A percentile compares a stretch with the other conserved stretches of the same genome.
Evolutionary conservation across 768 basidiomycete species (phyloP).

Genomic region (Gloeopeniophorella convolvens): DNA sequence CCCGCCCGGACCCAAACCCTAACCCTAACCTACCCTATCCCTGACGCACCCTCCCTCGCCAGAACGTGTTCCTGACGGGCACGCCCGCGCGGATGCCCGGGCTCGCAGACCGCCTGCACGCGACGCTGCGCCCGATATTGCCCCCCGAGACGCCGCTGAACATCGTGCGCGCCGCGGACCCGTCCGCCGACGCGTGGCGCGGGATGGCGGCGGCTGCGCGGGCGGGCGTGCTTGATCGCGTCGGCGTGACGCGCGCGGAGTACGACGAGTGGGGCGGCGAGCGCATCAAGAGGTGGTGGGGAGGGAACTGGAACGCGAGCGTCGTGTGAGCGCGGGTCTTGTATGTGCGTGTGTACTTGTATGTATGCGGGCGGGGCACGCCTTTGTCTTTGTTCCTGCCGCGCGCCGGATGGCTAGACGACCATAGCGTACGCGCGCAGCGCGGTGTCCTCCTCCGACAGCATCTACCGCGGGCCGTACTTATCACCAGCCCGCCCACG

Average conservation of each 20-base stretch:
- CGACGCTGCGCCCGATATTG: constrained; percentile 74
- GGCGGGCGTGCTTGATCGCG: constrained; percentile 45
- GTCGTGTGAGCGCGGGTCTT: not conserved
- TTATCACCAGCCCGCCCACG: too few relatives aligned
- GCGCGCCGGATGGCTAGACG: too few relatives aligned
- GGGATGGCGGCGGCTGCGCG: constrained; percentile 81
- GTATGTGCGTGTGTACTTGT: too few relatives aligned
- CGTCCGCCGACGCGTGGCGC: constrained; percentile 75
- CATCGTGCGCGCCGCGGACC: constrained; percentile 58
- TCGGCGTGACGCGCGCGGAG: constrained; percentile 66
- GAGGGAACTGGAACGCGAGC: constrained; percentile 75
- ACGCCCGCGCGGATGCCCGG: constrained; percentile 70
- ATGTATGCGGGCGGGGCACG: too few relatives aligned
- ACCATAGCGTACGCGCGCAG: too few relatives aligned
- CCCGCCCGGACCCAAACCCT: not conserved
- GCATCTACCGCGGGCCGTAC: too few relatives aligned
- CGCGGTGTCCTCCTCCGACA: too few relatives aligned
- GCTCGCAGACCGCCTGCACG: constrained; percentile 58
- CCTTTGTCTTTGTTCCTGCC: too few relatives aligned
- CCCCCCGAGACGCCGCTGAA: constrained; percentile 74
- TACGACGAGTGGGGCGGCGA: constrained; percentile 91
- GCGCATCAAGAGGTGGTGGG: constrained; percentile 84
- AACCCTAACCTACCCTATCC: too few relatives aligned
- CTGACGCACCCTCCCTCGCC: too few relatives aligned
- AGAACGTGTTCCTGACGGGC: constrained; percentile 92